Evolutionary conservation across 768 basidiomycete genomes (phyloP), one percentile per base, ranked within the genome.

Genomic region (Phylloporus sp.): DNA sequence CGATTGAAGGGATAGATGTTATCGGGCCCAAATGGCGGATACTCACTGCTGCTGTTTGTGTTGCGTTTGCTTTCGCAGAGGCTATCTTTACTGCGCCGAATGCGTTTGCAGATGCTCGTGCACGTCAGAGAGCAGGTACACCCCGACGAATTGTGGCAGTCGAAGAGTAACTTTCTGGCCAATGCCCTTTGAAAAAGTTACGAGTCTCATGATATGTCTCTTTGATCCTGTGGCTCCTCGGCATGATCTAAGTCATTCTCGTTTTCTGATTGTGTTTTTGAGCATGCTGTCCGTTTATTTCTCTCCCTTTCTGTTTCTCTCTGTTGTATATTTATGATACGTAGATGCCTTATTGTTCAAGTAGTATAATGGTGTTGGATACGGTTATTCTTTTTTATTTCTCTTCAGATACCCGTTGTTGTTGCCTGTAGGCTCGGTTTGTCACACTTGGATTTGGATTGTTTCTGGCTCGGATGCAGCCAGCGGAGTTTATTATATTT

Each of bases 31-130:
- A 74, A 26, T 79, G 79, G 75, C 77, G 86, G 40, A 72, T 85
- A 1, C 68, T 85, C 49, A 73, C 67, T 40, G 81, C 86, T 0
- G 68, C 74, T 5, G 68, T 86, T 27, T 74, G 76, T 9, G 74
- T 83, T 11, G 82, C 82, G 0, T 85, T 86, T 59, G 80, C 86
- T 3, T 84, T 86, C 57, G 80, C 84, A 1, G 86, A 88, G 64
- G 82, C 81, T 0, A 78, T 88, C 47, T 71, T 73, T 18, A 62
- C 58, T 9, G 76, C 80, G 0, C 81, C 82, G 15, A 51, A 62
- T 7, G 72, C 69, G 15, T 69, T 65, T 53, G 63, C 64, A n/a
- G 64, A 70, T 40, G 59, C 59, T 22, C 69, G 67, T 43, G 45
- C 39, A 11, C 64, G 64, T 35, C 59, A 45, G 31, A 57, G 60